A percentile compares a stretch with the other conserved stretches of the same genome.
These are phyloP conservation scores for Calcarisporium arbuscula DNA, from an alignment of 2,329 filamentous ascomycete species.

Conservation along the genomic window DNA sequence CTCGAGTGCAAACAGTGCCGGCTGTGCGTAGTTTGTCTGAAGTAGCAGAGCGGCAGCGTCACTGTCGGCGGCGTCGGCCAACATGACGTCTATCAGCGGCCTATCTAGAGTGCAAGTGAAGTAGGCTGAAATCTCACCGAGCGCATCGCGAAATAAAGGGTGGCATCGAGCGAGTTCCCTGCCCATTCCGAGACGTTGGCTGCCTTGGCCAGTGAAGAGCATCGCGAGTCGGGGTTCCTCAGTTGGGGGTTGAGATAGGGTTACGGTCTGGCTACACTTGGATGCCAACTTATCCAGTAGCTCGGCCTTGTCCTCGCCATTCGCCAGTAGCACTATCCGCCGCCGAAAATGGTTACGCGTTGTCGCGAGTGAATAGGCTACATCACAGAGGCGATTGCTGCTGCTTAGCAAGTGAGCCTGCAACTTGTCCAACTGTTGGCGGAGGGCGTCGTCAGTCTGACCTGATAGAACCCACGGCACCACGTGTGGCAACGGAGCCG, in stretches of 20 bases:
- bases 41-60: conserved; percentile 15
- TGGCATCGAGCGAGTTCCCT: conserved; percentile 17
- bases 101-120: conserved; percentile 16
- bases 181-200: conserved; percentile 24
- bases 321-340: conserved; percentile 4
- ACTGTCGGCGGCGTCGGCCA: conserved; percentile 18
- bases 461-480: conserved; percentile 2
- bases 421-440: conserved; percentile 10
- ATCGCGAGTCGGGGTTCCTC: conserved; percentile 16
- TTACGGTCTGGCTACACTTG: neutral
- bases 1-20: conserved; percentile 26
- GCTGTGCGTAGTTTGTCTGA: conserved; percentile 24
- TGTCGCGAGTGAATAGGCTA: conserved; percentile 10
- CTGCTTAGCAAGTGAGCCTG: conserved; percentile 1
- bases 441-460: conserved; percentile 7
- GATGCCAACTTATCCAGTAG: conserved; percentile 4
- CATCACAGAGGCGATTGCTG: conserved; percentile 2
- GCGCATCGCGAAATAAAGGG: conserved; percentile 19
- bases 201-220: conserved; percentile 30
- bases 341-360: conserved; percentile 9
- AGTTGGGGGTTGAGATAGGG: no score
- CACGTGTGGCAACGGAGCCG: conserved; percentile 1
- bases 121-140: conserved; percentile 13
- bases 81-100: conserved; percentile 20
- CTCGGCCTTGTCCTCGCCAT: conserved; percentile 3